Percentiles rank a stretch among this genome's conserved stretches.
Conservation (phyloP, 352 stramenopile genomes). For the Globisporangium paroecandrum region DNA sequence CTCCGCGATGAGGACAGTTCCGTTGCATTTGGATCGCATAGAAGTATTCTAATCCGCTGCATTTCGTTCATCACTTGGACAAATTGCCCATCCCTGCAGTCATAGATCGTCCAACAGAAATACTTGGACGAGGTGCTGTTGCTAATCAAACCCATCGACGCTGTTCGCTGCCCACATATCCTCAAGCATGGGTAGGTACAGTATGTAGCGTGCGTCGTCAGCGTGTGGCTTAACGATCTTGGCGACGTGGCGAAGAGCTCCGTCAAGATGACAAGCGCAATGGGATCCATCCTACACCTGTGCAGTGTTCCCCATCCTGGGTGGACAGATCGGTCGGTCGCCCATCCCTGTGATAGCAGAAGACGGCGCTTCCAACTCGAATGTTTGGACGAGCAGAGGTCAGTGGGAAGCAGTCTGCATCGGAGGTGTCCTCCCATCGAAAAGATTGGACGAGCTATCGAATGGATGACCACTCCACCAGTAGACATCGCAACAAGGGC, state of each 20-base stretch:
- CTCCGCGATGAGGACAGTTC: neutral
- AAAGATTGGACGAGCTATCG: conserved; percentile 2
- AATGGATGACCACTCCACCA: neutral
- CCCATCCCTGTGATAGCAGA: neutral
- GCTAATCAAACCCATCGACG: neutral
- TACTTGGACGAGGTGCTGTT: neutral
- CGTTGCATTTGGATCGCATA: neutral
- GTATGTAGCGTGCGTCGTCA: neutral
- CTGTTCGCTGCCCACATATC: neutral
- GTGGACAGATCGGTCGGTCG: neutral
- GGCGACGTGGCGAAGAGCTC: neutral
- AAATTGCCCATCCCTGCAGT: neutral
- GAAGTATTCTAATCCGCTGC: neutral
- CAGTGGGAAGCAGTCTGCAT: neutral
- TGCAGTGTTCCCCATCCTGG: neutral
- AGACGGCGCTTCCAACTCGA: neutral
- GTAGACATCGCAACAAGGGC: neutral
- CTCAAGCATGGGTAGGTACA: no score
- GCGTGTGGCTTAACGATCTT: neutral
- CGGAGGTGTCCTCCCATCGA: neutral
- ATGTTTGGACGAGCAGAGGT: neutral
- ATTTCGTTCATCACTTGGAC: neutral
- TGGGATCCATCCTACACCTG: no score
- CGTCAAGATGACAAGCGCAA: neutral
- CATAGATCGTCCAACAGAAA: neutral